Evolutionary conservation across 176 grass and related monocot genomes (phyloP), one percentile per base, ranked within the genome.

Genomic region (Otatea glauca): DNA sequence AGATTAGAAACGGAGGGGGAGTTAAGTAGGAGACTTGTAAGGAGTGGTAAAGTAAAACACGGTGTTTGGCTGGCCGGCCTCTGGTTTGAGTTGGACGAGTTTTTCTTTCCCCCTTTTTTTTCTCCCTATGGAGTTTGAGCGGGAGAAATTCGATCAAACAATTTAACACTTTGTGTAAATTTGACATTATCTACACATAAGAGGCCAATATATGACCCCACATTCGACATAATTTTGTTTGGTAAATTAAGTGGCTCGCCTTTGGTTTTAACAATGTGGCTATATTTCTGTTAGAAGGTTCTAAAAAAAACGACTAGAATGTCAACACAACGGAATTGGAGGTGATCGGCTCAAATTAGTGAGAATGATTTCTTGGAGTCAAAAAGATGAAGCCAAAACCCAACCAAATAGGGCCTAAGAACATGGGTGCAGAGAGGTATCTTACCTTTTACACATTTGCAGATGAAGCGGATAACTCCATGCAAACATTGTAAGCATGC

Each of bases 361-460:
- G 53, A 55, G 15, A 17, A 18, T 17, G n/a, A 4, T 60, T 12
- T 60, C 58, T 60, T 60, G 1, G 21, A 24, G 21, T 11, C 4
- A 24, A 24, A 24, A 60, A 24, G 2, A 7, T 23, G 20, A 13
- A 13, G 39, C 1, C 20, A 10, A 68, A 43, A 42, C 66, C 9
- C 3, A 68, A 42, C 1, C 20, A n/a, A 23, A 6, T 4, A n/a
- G 38, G 38, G 12, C 42, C 20, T 24, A n/a, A 70, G 18, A 45
- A 71, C 10, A 3, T 27, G 68, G 20, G 9, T 14, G 11, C 68
- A 70, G 27, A 7, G 6, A 16, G 7, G 6, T n/a, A 11, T 5
- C 9, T n/a, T 82, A 86, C 88, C 83, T 65, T 13, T 32, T 6
- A 86, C 10, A 5, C 38, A 29, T 17, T 18, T 37, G 32, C 65